phyloP scores from a whole-genome alignment of 495 filamentous ascomycete species.

The Tuber umbilicatum region DNA sequence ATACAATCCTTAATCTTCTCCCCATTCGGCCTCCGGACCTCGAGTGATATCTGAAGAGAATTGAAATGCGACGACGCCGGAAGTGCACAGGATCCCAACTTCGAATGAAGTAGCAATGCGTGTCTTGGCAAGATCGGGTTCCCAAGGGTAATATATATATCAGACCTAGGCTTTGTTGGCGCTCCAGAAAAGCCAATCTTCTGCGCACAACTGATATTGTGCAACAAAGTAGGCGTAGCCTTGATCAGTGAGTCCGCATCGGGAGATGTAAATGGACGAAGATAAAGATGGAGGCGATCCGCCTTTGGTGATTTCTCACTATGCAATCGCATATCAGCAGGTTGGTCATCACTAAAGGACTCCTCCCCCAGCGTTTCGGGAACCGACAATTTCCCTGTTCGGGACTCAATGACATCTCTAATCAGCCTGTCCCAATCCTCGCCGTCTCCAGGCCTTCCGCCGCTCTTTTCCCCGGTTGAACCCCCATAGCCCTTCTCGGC shows the following conservation, averaged over 20 bases:
- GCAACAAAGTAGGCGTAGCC: constrained; percentile 79
- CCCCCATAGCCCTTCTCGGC: constrained; percentile 10
- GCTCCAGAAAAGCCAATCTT: constrained; percentile 95
- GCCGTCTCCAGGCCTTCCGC: constrained; percentile 30
- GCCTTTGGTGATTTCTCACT: constrained; percentile 59
- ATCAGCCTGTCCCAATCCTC: constrained; percentile 74
- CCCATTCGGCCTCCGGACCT: constrained; percentile 68
- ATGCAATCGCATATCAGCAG: constrained; percentile 37
- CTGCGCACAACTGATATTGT: constrained; percentile 67
- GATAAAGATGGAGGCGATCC: constrained; percentile 66
- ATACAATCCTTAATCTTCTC: constrained; percentile 81
- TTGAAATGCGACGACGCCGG: constrained; percentile 55
- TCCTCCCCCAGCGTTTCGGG: constrained; percentile 19
- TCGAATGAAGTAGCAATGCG: constrained; percentile 74
- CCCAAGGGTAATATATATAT: constrained; percentile 85
- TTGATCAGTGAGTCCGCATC: constrained; percentile 75
- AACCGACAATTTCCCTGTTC: constrained; percentile 56
- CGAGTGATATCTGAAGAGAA: constrained; percentile 82
- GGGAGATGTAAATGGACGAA: constrained; percentile 65
- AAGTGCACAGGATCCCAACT: constrained; percentile 63
- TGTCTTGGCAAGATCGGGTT: constrained; percentile 68
- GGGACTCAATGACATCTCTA: constrained; percentile 64
- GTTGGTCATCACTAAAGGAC: constrained; percentile 20
- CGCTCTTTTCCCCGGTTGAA: constrained; percentile 1
- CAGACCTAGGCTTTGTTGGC: constrained; percentile 75